phyloP scores from a whole-genome alignment of 1,284 basidiomycete genomes.

The Moesziomyces globuligerus region DNA sequence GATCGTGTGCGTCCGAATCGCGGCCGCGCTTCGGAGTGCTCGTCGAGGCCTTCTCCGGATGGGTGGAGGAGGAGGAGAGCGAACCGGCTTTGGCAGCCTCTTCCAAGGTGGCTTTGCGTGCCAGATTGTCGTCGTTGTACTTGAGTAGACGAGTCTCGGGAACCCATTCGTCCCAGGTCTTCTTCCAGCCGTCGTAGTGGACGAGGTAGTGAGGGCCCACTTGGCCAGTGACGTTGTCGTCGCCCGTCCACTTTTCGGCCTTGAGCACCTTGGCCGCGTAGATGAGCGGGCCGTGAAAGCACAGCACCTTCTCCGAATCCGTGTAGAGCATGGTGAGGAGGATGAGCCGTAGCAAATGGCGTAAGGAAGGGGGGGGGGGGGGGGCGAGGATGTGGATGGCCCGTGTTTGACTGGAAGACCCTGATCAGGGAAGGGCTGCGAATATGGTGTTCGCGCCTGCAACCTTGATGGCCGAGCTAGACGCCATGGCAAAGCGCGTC shows the following conservation, averaged over 20 bases:
- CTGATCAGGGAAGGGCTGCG: not conserved
- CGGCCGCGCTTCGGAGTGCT: constrained; percentile 5
- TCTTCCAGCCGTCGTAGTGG: constrained; percentile 99
- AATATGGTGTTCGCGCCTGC: not conserved
- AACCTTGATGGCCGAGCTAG: too few relatives aligned
- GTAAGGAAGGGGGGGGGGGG: too few relatives aligned
- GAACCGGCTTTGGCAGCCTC: constrained; percentile 65
- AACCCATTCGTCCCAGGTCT: constrained; percentile 99
- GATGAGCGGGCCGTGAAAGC: constrained; percentile 91
- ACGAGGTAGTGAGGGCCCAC: constrained; percentile 89
- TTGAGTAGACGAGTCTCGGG: constrained; percentile 84
- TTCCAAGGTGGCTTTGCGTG: constrained; percentile 74
- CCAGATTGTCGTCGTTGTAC: constrained; percentile 83
- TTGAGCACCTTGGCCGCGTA: constrained; percentile 96
- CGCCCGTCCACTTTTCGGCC: constrained; percentile 78
- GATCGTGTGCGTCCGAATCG: constrained; percentile 14
- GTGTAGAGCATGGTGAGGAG: constrained; percentile 69
- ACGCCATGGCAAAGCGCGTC: too few relatives aligned
- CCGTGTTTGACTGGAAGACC: not conserved
- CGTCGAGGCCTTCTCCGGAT: constrained; percentile 34
- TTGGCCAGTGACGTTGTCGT: constrained; percentile 74
- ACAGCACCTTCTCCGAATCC: constrained; percentile 82
- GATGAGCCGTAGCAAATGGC: not conserved
- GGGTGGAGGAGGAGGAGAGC: constrained; percentile 48
- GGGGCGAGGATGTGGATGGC: too few relatives aligned